These are phyloP conservation scores for Crucihimalaya himalaica DNA, from an alignment of 345 rosid species.

Conservation along the genomic window DNA sequence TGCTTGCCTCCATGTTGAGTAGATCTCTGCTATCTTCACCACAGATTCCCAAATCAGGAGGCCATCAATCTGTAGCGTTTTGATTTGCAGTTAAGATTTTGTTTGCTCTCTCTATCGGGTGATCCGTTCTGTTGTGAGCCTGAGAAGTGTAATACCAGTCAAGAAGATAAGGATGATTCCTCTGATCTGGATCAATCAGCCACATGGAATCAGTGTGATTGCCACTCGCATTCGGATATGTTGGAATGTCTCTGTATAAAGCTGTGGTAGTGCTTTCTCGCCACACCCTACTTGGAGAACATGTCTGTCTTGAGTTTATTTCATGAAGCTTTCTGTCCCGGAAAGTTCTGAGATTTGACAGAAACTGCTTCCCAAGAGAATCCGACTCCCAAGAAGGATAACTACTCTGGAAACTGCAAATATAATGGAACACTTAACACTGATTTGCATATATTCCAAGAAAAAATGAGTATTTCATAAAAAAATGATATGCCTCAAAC, in stretches of 20 bases:
- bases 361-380: slow-evolving; percentile 76
- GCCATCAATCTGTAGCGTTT: slow-evolving; percentile 53
- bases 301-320: slow-evolving; percentile 45
- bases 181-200: slow-evolving; percentile 69
- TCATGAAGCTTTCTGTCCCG: slow-evolving; percentile 72
- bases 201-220: slow-evolving; percentile 59
- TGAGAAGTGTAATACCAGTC: slow-evolving; percentile 83
- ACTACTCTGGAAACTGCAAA: slow-evolving; percentile 85
- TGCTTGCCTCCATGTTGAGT: slow-evolving; percentile 66
- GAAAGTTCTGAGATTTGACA: slow-evolving; percentile 72
- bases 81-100: slow-evolving; percentile 38
- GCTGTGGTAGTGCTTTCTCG: slow-evolving; percentile 34
- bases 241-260: slow-evolving; percentile 53
- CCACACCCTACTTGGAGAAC: slow-evolving; percentile 53
- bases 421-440: slow-evolving; percentile 11
- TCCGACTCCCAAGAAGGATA: slow-evolving; percentile 92
- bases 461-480: too few species aligned
- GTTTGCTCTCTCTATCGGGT: slow-evolving; percentile 36
- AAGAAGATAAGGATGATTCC: slow-evolving; percentile 79
- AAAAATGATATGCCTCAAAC: slow-evolving; percentile 46
- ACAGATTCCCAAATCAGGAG: slow-evolving; percentile 41
- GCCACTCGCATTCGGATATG: slow-evolving; percentile 41
- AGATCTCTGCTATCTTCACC: slow-evolving; percentile 42
- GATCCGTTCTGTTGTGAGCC: slow-evolving; percentile 39
- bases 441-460: not conserved